Base-by-base conservation (phyloP, 2,329 filamentous ascomycete genomes). In the Geosmithia morbida region DNA sequence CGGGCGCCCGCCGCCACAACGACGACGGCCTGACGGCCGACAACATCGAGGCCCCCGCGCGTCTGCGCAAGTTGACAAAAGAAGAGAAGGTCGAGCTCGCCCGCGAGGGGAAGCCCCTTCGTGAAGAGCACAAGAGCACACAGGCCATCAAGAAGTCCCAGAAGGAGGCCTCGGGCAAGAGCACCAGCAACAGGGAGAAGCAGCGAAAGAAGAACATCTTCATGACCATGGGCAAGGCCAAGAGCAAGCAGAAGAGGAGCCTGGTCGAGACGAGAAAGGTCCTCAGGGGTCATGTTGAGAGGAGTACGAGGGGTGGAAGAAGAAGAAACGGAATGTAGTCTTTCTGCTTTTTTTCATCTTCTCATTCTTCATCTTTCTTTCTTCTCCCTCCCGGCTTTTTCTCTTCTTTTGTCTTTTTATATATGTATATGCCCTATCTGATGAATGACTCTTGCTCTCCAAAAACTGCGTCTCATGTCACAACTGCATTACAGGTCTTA, bases 181-280 rank as follows among this genome's bases (percentile, higher is more conserved):
- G 86, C 62, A 89, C 87, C 39, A 97, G 90, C 54, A 98, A 98
- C 68, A 86, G 85, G 69, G 92, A 98, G 72, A 98, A 98, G 78
- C 80, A 85, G 41, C 74, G 90, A 55, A 87, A 87, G 75, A 98
- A 98, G 85, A 98, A 98, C 66, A 94, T 98, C 67, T 63, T 98
- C 57, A 98, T 98, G 92, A 97, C 90, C 40, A 68, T 98, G 50
- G 87, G 90, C 50, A 97, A 98, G 72, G 92, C 92, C 11, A 94
- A 92, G 74, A 78, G 76, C 55, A 98, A 97, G 74, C 84, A 92
- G 59, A 96, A 96, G 81, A 77, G 89, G 59, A 95, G 87, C 76
- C 69, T 98, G 64, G 79, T 86, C 13, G 83, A 96, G 66, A 88
- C 87, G 53, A 79, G 78, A 59, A 87, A 83, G 67, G 79, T 88